Conservation (phyloP, 805 yeast genomes). For the Ogataea haglerorum region DNA sequence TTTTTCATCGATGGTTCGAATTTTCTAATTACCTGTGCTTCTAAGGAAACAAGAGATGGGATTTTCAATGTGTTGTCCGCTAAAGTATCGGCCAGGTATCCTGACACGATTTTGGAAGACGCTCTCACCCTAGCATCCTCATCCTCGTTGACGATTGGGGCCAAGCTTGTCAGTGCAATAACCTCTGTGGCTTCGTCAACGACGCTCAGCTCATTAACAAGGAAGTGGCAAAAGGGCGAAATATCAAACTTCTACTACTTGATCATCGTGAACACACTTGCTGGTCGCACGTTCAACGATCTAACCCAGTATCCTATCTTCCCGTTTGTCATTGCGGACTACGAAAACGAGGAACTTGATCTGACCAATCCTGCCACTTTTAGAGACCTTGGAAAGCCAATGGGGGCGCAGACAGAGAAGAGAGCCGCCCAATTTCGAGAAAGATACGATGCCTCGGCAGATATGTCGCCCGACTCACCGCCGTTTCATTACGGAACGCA, state of each 20-base stretch:
- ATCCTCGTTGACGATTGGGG: constrained; percentile 32
- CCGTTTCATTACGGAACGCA: constrained; percentile 94
- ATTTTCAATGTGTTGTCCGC: constrained; percentile 49
- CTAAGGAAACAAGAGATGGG: constrained; percentile 50
- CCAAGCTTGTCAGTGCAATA: constrained; percentile 46
- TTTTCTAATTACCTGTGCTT: constrained; percentile 61
- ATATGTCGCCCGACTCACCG: constrained; percentile 51
- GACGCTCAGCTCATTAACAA: constrained; percentile 48
- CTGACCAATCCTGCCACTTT: constrained; percentile 56
- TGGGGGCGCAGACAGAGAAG: constrained; percentile 77
- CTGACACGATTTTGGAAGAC: constrained; percentile 53
- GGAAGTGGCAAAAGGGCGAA: constrained; percentile 72
- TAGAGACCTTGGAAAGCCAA: constrained; percentile 79
- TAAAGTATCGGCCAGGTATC: constrained; percentile 45
- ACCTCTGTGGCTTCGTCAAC: constrained; percentile 20
- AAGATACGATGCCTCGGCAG: constrained; percentile 65
- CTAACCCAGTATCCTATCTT: constrained; percentile 88
- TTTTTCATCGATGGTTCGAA: constrained; percentile 73
- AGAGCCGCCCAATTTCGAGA: constrained; percentile 66
- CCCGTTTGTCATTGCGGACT: constrained; percentile 89
- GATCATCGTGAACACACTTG: constrained; percentile 75
- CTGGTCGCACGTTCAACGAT: constrained; percentile 88
- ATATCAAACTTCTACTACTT: constrained; percentile 81
- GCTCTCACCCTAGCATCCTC: constrained; percentile 49
- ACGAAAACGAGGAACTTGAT: constrained; percentile 67